phyloP scores from a whole-genome alignment of 2,329 filamentous ascomycete genomes.

The Paecilomyces sp. region DNA sequence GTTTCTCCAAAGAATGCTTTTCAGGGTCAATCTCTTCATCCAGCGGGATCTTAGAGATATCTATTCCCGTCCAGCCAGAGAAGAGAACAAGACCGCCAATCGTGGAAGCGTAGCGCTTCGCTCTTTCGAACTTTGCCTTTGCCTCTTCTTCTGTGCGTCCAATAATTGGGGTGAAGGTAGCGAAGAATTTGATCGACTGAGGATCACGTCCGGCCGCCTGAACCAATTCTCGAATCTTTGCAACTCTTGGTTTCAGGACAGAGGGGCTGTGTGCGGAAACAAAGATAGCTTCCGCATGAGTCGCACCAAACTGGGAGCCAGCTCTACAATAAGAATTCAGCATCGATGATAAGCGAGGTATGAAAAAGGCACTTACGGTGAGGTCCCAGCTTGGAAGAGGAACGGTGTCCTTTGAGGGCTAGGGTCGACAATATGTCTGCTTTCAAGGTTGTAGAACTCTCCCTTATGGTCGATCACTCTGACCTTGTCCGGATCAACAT shows the following conservation, averaged over 20 bases:
- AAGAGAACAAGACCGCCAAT: constrained; percentile 51
- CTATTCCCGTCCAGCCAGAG: constrained; percentile 54
- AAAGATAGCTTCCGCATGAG: constrained; percentile 56
- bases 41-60: constrained; percentile 50
- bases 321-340: constrained; percentile 22
- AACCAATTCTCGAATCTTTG: constrained; percentile 47
- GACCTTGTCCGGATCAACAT: constrained; percentile 53
- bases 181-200: constrained; percentile 50
- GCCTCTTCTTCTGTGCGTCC: constrained; percentile 49
- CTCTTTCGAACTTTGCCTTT: constrained; percentile 43
- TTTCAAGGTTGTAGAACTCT: constrained; percentile 45
- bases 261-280: constrained; percentile 48
- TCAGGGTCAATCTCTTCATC: constrained; percentile 50
- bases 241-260: constrained; percentile 45
- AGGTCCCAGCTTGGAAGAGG: constrained; percentile 55
- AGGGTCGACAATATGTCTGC: constrained; percentile 46
- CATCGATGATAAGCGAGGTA: background rate
- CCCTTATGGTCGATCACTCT: constrained; percentile 55
- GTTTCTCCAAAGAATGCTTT: constrained; percentile 48
- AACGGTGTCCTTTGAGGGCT: constrained; percentile 53
- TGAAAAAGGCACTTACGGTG: constrained; percentile 19
- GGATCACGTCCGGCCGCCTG: constrained; percentile 49
- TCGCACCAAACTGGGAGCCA: constrained; percentile 50
- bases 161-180: constrained; percentile 44
- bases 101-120: constrained; percentile 47